These are phyloP conservation scores for Xylaria sp. DNA, from an alignment of 2,329 filamentous ascomycete genomes.

Conservation along the genomic window DNA sequence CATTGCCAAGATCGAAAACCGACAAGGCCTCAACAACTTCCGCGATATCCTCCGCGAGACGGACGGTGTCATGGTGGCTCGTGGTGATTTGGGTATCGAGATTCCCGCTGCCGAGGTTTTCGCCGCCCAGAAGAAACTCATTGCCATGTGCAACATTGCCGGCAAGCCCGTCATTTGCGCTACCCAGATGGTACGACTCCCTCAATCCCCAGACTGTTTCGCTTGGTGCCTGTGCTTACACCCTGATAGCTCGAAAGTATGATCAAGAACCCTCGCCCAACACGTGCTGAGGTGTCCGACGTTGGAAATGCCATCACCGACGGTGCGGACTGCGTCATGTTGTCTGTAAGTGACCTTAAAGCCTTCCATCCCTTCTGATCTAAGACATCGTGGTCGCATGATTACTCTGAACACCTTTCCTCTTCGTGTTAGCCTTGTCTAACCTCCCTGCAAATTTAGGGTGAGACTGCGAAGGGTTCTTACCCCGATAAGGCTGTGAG, in stretches of 20 bases:
- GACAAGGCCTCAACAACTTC: conserved; percentile 99
- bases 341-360: conserved; percentile 64
- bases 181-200: conserved; percentile 79
- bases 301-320: conserved; percentile 98
- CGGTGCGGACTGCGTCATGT: conserved; percentile 98
- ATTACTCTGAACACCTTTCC: neutral
- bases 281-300: conserved; percentile 97
- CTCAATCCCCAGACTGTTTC: neutral
- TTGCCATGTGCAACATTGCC: conserved; percentile 99
- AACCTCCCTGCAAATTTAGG: conserved; percentile 51
- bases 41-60: conserved; percentile 95
- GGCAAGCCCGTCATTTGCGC: conserved; percentile 99
- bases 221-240: conserved; percentile 15
- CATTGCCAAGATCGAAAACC: conserved; percentile 99
- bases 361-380: neutral
- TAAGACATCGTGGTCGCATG: neutral
- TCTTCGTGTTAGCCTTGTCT: neutral
- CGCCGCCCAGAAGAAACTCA: conserved; percentile 99
- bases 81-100: conserved; percentile 98
- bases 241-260: conserved; percentile 81
- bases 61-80: conserved; percentile 99
- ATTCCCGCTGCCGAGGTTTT: conserved; percentile 99
- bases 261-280: conserved; percentile 99
- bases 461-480: conserved; percentile 97
- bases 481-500: conserved; percentile 92